Evolutionary conservation across 805 yeast genomes (phyloP), one percentile per base, ranked within the genome.

Genomic region (Candida michaelii): DNA sequence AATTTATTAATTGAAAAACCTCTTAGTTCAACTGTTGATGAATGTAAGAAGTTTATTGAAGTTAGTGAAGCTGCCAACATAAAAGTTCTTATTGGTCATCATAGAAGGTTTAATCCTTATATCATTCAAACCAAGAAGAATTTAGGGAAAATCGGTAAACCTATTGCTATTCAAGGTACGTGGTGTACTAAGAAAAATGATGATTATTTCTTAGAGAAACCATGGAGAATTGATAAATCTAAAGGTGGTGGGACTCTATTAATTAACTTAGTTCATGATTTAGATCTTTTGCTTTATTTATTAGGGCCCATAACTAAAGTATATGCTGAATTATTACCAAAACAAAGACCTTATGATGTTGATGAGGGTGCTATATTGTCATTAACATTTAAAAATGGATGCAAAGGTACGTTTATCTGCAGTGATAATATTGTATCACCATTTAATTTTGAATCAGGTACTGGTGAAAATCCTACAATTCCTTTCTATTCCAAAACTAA

Each of bases 341-440:
- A 58, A 35, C 72, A 65, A 44, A 53, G 73, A 42, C 43, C 44
- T 29, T 46, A 47, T 32, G 43, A 51, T 27, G 73, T 63, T 27
- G 74, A 69, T 46, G 73, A 69, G 46, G 74, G 74, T 6, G 74
- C 74, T 0, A 66, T 59, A 3, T 56, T 69, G 18, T 67, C 73
- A 12, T 43, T 69, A 15, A 51, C 61, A 9, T 69, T 69, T 49
- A 57, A 59, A 15, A 61, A 52, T 42, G 74, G 74, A 5, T 56
- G 66, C 33, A 54, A 64, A 34, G 74, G 74, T 3, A 67, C 73
- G 2, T 69, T 69, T 44, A 49, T 69, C 30, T 69, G 74, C 47
- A 57, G 70, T 5, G 74, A 69, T 43, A 69, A 67, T 40, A 67
- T 67, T 23, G 56, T 62, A 2, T 65, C 71, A 9, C 73, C 74